Evolutionary conservation across 495 filamentous ascomycete species (phyloP), one percentile per base, ranked within the genome.

Genomic region (Aspergillus bertholletiae): DNA sequence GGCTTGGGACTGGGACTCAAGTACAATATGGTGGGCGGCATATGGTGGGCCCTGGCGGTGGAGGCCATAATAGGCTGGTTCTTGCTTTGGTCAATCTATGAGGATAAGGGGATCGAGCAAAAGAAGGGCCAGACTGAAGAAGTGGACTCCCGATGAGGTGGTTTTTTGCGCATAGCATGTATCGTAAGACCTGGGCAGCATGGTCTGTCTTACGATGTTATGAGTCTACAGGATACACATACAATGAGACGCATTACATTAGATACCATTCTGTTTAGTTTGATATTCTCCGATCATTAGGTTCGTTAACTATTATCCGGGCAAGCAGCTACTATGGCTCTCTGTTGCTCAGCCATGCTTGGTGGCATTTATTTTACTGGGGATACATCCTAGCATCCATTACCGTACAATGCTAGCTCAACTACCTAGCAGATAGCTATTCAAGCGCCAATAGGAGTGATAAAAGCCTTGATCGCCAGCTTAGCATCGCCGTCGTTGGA

Each of bases 401-500:
- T 35, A 22, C 20, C 20, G 23, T 40, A 5, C 34, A 37, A 37
- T 48, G 15, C 7, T 18, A 20, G 45, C 20, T 20, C 34, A 43
- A 22, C 21, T 43, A 21, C 43, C 12, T 28, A 28, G 26, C 26
- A 28, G 5, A 9, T 43, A 43, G 39, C 39, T 21, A 7, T 3
- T 66, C 47, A 69, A 20, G 37, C 61, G 9, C 44, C 54, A 34
- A 71, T 64, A 2, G 77, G 71, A 11, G 72, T 68, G 32, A 88
- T 72, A 58, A 79, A 86, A 8, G 86, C 87, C 56, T 63, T 81
- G 71, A 96, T 79, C 3, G 91, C 89, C 65, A 78, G 78, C 9
- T 81, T 80, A 1, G 82, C 83, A 73, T 94, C 82, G 0, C 91
- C 92, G 34, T 92, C 89, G 63, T 92, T 78, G n/a, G 80, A 72